These are phyloP conservation scores for Naegleria gruberi DNA, from an alignment of 208 protist genomes.

Conservation along the genomic window DNA sequence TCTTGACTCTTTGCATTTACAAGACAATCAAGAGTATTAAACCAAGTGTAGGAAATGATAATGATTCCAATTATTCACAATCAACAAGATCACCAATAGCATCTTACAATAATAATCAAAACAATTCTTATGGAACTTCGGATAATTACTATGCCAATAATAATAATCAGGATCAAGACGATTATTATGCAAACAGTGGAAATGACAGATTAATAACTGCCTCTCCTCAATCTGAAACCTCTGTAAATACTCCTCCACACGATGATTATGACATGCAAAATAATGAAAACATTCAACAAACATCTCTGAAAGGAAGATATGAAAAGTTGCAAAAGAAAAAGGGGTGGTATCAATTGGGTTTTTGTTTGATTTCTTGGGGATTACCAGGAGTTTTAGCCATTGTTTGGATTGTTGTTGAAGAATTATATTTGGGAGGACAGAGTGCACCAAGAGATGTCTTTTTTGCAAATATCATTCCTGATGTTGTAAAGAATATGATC, in stretches of 20 bases:
- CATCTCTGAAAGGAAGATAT: not conserved
- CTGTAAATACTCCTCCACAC: not conserved
- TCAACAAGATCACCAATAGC: not conserved
- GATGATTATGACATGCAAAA: not conserved
- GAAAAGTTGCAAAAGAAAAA: not conserved
- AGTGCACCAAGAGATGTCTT: not conserved
- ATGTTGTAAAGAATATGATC: not conserved
- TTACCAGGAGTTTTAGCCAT: not conserved
- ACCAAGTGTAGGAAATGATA: not conserved
- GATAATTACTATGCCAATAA: not conserved
- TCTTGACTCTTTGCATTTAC: not conserved
- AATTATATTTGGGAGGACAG: not conserved
- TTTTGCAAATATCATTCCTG: not conserved
- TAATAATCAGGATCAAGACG: not conserved
- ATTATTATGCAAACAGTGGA: not conserved
- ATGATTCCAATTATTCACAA: not conserved
- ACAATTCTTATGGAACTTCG: not conserved
- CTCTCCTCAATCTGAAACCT: not conserved
- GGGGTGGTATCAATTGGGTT: not conserved
- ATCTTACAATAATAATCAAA: not conserved
- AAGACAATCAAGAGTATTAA: constrained; percentile 2
- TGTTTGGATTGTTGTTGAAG: not conserved
- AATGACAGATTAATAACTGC: not conserved
- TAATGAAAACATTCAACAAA: not conserved
- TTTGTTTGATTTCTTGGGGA: not conserved